Conservation (phyloP, 164 flowering plant species). For the Tinospora cordifolia region DNA sequence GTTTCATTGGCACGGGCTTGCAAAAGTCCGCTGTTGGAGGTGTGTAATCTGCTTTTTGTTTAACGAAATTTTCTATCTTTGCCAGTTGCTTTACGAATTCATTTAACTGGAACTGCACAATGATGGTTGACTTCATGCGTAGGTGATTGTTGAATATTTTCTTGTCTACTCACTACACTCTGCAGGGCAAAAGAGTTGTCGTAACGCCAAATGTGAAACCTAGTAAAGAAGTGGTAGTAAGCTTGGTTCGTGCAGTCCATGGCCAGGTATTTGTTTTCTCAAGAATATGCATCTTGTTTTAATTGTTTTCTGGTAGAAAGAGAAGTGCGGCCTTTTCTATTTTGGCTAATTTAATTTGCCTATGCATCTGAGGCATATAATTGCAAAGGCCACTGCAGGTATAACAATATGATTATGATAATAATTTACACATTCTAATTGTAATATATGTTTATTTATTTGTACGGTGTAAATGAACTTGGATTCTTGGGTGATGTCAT, state of each 20-base stretch:
- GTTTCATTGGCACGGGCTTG: slow-evolving; percentile 60
- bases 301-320: neutral
- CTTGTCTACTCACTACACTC: neutral
- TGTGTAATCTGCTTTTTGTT: slow-evolving; percentile 5
- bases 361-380: neutral
- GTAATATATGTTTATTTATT: too few species aligned
- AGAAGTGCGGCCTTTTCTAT: neutral
- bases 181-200: slow-evolving; percentile 72
- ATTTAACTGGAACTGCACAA: neutral
- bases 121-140: neutral
- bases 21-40: slow-evolving; percentile 69
- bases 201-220: slow-evolving; percentile 79
- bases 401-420: neutral
- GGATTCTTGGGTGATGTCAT: neutral
- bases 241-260: slow-evolving; percentile 68
- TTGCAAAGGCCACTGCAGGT: neutral
- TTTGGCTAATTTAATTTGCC: neutral
- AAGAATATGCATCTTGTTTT: neutral
- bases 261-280: slow-evolving; percentile 54
- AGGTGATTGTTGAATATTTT: neutral
- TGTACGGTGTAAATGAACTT: neutral
- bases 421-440: too few species aligned
- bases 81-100: neutral
- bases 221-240: slow-evolving; percentile 50
- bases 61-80: neutral